phyloP scores from a whole-genome alignment of 2,329 filamentous ascomycete genomes.

The Ceratocystis alfenasii region DNA sequence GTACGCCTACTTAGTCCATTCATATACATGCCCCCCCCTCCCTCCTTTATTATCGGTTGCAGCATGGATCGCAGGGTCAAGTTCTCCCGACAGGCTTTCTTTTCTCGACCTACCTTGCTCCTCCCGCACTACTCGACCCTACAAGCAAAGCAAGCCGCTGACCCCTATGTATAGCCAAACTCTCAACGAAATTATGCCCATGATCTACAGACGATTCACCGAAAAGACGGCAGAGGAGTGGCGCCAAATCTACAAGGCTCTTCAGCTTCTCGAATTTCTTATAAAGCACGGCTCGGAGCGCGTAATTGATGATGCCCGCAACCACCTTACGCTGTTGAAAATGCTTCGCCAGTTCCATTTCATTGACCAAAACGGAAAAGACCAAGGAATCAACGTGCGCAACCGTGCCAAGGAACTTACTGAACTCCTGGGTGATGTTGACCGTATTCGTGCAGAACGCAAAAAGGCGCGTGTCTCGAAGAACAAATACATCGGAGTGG shows the following conservation, averaged over 20 bases:
- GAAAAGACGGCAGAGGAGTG: conserved; percentile 97
- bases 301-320: conserved; percentile 91
- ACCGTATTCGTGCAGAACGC: conserved; percentile 64
- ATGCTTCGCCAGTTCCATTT: conserved; percentile 98
- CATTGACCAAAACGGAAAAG: conserved; percentile 92
- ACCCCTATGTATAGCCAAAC: conserved; percentile 53
- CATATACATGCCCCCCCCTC: not conserved
- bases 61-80: not conserved
- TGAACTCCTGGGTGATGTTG: conserved; percentile 85
- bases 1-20: conserved; percentile 40
- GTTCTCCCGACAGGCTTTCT: not conserved
- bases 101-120: not conserved
- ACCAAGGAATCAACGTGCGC: conserved; percentile 93
- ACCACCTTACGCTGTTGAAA: conserved; percentile 87
- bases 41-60: not conserved
- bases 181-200: conserved; percentile 98
- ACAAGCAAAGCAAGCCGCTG: not conserved
- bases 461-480: conserved; percentile 87
- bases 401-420: conserved; percentile 93
- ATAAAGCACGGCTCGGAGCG: conserved; percentile 97
- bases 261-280: conserved; percentile 91
- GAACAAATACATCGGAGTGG: conserved; percentile 91
- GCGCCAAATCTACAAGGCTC: conserved; percentile 97
- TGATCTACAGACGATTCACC: conserved; percentile 98
- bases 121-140: not conserved